Evolutionary conservation across 768 basidiomycete species (phyloP).

Genomic region (Arthromyces matolae): DNA sequence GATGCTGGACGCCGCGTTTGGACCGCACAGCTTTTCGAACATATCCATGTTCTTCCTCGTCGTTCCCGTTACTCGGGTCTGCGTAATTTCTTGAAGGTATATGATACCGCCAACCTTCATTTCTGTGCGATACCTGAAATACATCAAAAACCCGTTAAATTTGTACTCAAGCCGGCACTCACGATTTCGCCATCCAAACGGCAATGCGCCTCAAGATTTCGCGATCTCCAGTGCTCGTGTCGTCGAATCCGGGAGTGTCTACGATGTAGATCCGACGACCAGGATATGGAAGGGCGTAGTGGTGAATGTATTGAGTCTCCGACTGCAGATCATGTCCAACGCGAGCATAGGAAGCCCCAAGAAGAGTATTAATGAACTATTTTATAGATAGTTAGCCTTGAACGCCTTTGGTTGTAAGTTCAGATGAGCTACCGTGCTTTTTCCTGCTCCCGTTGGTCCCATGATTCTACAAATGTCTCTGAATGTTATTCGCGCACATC

Average conservation of each 20-base stretch:
- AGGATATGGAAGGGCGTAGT: conserved; percentile 4
- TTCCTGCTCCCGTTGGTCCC: conserved; percentile 13
- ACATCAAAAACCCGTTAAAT: not conserved
- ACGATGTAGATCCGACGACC: conserved; percentile 14
- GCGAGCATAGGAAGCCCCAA: not conserved
- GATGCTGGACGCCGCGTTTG: conserved; percentile 39
- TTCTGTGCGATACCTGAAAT: conserved; percentile 19
- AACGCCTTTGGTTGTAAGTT: too few relatives aligned
- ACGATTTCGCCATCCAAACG: conserved; percentile 17
- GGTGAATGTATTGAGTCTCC: conserved; percentile 8
- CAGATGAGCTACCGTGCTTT: conserved; percentile 9
- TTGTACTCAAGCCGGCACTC: not conserved
- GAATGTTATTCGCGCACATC: not conserved
- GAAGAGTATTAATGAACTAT: conserved; percentile 9
- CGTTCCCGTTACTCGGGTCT: conserved; percentile 37
- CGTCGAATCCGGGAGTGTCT: conserved; percentile 23
- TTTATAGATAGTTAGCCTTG: too few relatives aligned
- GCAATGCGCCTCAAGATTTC: conserved; percentile 19
- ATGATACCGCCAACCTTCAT: conserved; percentile 26
- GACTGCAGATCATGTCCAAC: conserved; percentile 13
- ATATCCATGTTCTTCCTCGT: conserved; percentile 39
- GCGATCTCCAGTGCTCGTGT: conserved; percentile 12
- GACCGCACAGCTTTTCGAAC: conserved; percentile 47
- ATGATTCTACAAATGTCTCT: conserved; percentile 7
- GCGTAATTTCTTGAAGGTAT: conserved; percentile 28